Base-by-base conservation (phyloP, 768 basidiomycete species). In the Sarcomyxa edulis region DNA sequence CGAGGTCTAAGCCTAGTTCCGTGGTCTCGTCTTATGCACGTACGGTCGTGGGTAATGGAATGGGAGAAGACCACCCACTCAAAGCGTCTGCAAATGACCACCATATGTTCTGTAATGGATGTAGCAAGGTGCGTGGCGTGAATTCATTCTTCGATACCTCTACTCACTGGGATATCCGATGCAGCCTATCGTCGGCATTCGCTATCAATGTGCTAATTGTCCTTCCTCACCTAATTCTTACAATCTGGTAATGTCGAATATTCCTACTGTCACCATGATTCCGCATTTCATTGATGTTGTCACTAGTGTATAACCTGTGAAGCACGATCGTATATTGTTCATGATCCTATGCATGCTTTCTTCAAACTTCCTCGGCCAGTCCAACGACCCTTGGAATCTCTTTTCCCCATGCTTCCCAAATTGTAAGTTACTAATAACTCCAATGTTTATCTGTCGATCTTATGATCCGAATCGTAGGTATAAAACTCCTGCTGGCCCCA, bases 201-300 rank as follows among this genome's bases (percentile, higher is more conserved):
- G 93, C 29, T 97, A 84, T 56, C 93, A 96, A 54, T 97, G 94
- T 53, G 89, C 84, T 10, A 84, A 82, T 44, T 97, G 94, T 51
- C 77, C 89, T 0, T 92, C 92, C 4, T 66, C 66, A 26, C 81
- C 89, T 0, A 64, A 62, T 14, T 57, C 76, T 7, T 93, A 76
- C 57, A 94, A 74, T 55, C 61, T 96, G 52, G 93, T 95, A 54
- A 40, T 76, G 57, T 28, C n/a, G 34, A 39, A 30, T 42, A 19
- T 46, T 37, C 19, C 23, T 15, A 12, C 16, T 16, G 30, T 34
- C 22, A 21, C 35, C 22, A 34, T 35, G 12, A 6, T 22, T n/a
- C 20, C 8, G 31, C 16, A 33, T 39, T 28, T 27, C 18, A 46
- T 40, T 25, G 22, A 38, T 32, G 37, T 21, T 11, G 10, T 18